These are phyloP conservation scores for Juglanconis oblonga DNA, from an alignment of 2,329 filamentous ascomycete genomes.

Conservation along the genomic window DNA sequence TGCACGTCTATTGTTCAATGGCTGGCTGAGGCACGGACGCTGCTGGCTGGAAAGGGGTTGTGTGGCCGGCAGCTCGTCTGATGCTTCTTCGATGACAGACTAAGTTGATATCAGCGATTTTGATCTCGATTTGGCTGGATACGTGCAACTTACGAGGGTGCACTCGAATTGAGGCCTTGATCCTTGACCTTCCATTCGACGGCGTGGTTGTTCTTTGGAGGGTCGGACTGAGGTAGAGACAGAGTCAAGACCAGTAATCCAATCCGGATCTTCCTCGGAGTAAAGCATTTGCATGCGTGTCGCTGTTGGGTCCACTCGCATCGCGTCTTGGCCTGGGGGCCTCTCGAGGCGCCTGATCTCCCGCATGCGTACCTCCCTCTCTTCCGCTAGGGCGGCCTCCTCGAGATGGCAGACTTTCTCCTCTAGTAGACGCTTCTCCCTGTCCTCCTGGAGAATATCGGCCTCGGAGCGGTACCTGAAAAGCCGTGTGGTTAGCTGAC, in stretches of 20 bases:
- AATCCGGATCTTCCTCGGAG: neutral
- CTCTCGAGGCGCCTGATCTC: too few species aligned
- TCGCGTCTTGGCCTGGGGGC: too few species aligned
- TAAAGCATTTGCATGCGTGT: too few species aligned
- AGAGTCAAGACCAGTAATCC: neutral
- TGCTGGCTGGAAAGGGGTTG: slow-evolving; percentile 1
- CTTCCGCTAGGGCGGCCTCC: neutral
- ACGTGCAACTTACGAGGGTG: neutral
- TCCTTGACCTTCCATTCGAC: neutral
- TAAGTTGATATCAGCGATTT: neutral
- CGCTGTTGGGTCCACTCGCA: too few species aligned
- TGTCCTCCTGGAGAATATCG: neutral
- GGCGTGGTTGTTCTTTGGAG: neutral
- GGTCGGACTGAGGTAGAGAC: neutral
- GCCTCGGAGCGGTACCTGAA: neutral
- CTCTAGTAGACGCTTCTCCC: neutral
- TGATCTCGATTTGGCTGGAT: neutral
- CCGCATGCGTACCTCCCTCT: neutral
- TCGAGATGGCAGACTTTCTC: neutral
- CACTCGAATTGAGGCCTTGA: neutral
- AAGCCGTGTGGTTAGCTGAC: neutral
- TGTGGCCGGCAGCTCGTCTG: slow-evolving; percentile 10
- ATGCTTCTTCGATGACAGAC: slow-evolving; percentile 3
- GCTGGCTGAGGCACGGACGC: too few species aligned
- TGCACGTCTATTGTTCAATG: too few species aligned